phyloP scores from a whole-genome alignment of 305 asterid genomes.

The Salvia sclarea region DNA sequence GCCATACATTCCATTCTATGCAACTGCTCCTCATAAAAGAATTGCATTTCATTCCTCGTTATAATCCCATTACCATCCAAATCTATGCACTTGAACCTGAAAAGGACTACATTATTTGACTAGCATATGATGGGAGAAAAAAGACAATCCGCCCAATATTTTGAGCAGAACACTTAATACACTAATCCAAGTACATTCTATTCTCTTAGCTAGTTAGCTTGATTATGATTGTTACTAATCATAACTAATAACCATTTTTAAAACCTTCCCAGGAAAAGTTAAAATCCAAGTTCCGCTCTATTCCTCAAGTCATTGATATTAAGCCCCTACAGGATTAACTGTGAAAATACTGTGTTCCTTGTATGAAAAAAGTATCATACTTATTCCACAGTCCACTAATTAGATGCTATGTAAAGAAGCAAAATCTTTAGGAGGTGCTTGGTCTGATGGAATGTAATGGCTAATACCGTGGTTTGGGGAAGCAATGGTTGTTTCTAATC shows the following conservation, averaged over 20 bases:
- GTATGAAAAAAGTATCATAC: neutral
- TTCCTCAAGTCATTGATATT: slow-evolving; percentile 2
- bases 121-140: slow-evolving; percentile 9
- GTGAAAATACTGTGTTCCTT: slow-evolving; percentile 3
- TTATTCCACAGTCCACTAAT: neutral
- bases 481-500: too few relatives aligned
- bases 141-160: slow-evolving; percentile 11
- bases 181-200: neutral
- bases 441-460: too few relatives aligned
- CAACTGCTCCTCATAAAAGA: slow-evolving; percentile 98
- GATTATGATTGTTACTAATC: slow-evolving; percentile 1
- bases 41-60: slow-evolving; percentile 95
- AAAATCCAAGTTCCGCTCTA: slow-evolving; percentile 1
- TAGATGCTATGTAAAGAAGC: slow-evolving; percentile 8
- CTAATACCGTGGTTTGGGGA: too few relatives aligned
- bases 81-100: slow-evolving; percentile 99
- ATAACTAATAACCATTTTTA: neutral
- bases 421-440: slow-evolving; percentile 3
- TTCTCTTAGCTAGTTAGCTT: slow-evolving; percentile 12
- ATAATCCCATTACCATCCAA: slow-evolving; percentile 94
- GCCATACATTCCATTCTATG: slow-evolving; percentile 99
- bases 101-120: slow-evolving; percentile 21
- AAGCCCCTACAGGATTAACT: neutral
- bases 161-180: slow-evolving; percentile 14
- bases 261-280: neutral